A percentile compares a stretch with the other conserved stretches of the same genome.
These are phyloP conservation scores for Plectosphaerella plurivora DNA, from an alignment of 2,329 filamentous ascomycete species.

Conservation along the genomic window DNA sequence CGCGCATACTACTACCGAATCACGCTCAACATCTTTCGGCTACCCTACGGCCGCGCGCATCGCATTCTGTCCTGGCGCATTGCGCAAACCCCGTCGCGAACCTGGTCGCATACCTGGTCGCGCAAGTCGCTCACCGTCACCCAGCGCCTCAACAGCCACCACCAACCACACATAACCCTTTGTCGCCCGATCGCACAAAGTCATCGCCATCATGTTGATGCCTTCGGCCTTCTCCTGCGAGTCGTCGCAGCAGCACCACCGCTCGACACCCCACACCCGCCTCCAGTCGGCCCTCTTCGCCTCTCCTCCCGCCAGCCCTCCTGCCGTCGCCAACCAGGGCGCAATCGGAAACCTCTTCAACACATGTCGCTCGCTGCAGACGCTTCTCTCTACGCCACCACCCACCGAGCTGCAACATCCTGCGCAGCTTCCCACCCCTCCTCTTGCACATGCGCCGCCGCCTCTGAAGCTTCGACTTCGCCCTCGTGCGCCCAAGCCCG, in stretches of 20 bases:
- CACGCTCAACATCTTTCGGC: not conserved
- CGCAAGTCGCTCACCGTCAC: not conserved
- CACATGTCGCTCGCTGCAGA: conserved; percentile 58
- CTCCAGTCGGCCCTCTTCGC: conserved; percentile 47
- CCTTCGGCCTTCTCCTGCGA: conserved; percentile 57
- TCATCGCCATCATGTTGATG: conserved; percentile 44
- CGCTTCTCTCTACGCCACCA: conserved; percentile 46
- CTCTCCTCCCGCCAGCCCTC: conserved; percentile 56
- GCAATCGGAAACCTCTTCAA: conserved; percentile 52
- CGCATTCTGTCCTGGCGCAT: not conserved
- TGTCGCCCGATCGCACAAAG: not conserved
- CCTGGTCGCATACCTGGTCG: not conserved
- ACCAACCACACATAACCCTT: not conserved
- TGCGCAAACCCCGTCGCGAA: not conserved
- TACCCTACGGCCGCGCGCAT: not conserved
- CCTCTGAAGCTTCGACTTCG: conserved; percentile 54
- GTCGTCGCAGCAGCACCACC: conserved; percentile 34
- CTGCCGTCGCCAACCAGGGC: conserved; percentile 37
- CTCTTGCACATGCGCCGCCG: conserved; percentile 44
- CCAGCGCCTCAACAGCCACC: not conserved
- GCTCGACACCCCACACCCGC: conserved; percentile 28
- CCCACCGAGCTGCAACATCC: conserved; percentile 27
- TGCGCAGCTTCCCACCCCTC: conserved; percentile 49
- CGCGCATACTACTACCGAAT: not conserved
- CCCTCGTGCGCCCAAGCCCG: conserved; percentile 29